Conservation (phyloP, 140 eudicot genomes). For the Oenanthe javanica region DNA sequence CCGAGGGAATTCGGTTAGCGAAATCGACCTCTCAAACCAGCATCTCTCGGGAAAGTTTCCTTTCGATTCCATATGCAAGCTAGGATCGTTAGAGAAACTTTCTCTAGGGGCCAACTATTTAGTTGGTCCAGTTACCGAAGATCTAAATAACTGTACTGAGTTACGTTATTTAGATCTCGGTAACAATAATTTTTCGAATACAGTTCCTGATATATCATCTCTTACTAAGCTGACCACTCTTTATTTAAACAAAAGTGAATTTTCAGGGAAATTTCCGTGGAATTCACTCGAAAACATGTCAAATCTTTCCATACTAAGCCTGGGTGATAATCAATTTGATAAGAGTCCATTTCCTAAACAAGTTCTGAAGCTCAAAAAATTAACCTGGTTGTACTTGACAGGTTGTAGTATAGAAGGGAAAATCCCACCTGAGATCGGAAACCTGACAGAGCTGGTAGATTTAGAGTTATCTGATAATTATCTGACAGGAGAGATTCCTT, state of each 20-base stretch:
- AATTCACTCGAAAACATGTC: conserved; percentile 46
- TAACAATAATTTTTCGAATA: conserved; percentile 53
- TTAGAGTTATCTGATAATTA: conserved; percentile 44
- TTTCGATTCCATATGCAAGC: conserved; percentile 43
- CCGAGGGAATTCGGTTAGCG: conserved; percentile 27
- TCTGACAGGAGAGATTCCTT: conserved; percentile 51
- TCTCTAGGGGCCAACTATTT: conserved; percentile 47
- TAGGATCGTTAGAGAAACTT: conserved; percentile 48
- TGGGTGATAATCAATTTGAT: conserved; percentile 73
- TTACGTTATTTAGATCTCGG: conserved; percentile 69
- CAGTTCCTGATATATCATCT: conserved; percentile 45
- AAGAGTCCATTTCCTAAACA: conserved; percentile 46
- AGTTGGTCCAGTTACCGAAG: conserved; percentile 37
- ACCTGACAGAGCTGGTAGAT: conserved; percentile 36
- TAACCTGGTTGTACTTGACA: conserved; percentile 65
- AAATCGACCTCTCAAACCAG: conserved; percentile 59
- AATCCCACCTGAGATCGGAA: conserved; percentile 60
- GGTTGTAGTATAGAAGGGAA: conserved; percentile 52
- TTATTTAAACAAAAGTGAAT: conserved; percentile 43
- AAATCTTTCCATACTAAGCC: conserved; percentile 34
- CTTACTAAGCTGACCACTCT: conserved; percentile 30
- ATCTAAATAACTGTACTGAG: conserved; percentile 41
- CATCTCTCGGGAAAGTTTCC: conserved; percentile 55
- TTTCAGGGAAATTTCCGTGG: conserved; percentile 68
- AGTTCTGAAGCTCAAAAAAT: conserved; percentile 29